Evolutionary conservation across 176 grass and related monocot genomes (phyloP).

Genomic region (Oryza meridionalis): DNA sequence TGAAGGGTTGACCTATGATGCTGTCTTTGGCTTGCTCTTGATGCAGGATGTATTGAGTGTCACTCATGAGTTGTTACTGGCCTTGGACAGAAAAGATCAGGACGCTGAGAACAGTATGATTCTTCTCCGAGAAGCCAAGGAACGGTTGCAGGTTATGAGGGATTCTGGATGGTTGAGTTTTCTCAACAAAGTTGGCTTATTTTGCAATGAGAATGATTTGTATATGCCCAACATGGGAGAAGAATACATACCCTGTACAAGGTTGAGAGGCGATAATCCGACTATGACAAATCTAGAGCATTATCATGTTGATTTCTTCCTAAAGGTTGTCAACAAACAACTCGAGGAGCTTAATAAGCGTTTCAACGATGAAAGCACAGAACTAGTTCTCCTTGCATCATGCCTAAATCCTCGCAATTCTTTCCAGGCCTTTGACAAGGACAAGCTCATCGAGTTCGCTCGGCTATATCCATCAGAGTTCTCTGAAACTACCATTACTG

Average conservation of each 20-base stretch:
- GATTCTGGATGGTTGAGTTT: slow-evolving; percentile 34
- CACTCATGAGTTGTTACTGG: slow-evolving; percentile 31
- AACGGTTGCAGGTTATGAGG: slow-evolving; percentile 30
- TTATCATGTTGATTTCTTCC: too few species aligned
- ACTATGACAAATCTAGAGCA: too few species aligned
- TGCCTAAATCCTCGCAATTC: slow-evolving; percentile 33
- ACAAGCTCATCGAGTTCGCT: slow-evolving; percentile 34
- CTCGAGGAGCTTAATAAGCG: background rate
- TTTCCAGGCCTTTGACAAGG: slow-evolving; percentile 42
- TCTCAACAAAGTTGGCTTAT: slow-evolving; percentile 20
- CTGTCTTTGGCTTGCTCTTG: background rate
- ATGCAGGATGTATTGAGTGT: too few species aligned
- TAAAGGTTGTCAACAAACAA: too few species aligned
- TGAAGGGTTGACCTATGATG: slow-evolving; percentile 25
- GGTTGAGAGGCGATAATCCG: too few species aligned
- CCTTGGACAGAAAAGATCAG: slow-evolving; percentile 19
- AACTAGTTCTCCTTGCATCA: slow-evolving; percentile 8
- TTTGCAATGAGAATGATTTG: background rate
- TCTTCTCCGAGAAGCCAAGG: slow-evolving; percentile 31
- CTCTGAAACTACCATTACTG: background rate
- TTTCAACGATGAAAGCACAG: slow-evolving; percentile 6
- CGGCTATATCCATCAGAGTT: slow-evolving; percentile 30
- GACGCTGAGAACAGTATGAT: slow-evolving; percentile 13
- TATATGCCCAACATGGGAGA: too few species aligned
- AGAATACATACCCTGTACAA: too few species aligned